Conservation (phyloP, 140 eudicot genomes). For the Erigeron philadelphicus region DNA sequence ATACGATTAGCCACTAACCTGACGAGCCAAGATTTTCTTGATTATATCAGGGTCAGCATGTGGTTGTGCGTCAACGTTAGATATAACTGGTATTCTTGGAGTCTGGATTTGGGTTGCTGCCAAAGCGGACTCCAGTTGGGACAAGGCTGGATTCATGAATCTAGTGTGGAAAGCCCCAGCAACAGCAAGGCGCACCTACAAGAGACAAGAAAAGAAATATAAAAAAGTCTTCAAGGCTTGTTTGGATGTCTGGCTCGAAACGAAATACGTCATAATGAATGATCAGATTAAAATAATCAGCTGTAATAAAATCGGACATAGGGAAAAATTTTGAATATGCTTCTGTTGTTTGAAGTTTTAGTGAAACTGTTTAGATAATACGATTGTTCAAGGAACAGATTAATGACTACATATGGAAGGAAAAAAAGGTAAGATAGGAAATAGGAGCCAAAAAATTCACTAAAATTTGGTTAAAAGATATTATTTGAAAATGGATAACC, state of each 20-base stretch:
- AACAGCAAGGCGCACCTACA: conserved; percentile 85
- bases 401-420: neutral
- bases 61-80: conserved; percentile 90
- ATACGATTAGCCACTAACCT: conserved; percentile 35
- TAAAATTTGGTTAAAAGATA: neutral
- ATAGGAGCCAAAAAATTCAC: neutral
- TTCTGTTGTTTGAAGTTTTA: neutral
- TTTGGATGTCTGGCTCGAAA: neutral
- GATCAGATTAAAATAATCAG: neutral
- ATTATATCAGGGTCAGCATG: conserved; percentile 84
- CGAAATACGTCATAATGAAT: neutral
- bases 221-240: neutral
- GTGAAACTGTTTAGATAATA: neutral
- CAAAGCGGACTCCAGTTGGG: conserved; percentile 84
- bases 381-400: neutral
- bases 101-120: conserved; percentile 61
- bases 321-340: neutral
- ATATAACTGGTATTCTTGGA: conserved; percentile 88
- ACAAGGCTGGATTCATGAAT: conserved; percentile 85
- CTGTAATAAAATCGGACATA: neutral
- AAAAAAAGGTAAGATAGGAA: neutral
- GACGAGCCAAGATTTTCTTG: conserved; percentile 86
- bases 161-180: conserved; percentile 93
- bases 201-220: neutral
- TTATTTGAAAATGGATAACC: too few relatives aligned